Evolutionary conservation across 208 protist species (phyloP).

Genomic region (Leishmania major): DNA sequence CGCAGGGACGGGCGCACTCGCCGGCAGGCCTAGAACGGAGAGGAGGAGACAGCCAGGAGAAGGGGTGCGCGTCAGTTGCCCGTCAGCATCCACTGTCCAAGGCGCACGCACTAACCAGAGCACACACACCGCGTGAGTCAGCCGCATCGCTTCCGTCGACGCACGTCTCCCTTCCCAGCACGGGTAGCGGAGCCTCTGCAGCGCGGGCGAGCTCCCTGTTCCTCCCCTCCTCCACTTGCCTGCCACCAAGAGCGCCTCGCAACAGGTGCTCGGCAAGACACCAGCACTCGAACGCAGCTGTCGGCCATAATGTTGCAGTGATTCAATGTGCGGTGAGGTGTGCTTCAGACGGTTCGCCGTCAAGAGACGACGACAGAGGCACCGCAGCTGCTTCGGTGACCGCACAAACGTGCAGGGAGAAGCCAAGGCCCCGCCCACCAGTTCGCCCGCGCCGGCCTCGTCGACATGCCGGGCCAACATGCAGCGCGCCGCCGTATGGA

Average conservation of each 20-base stretch:
- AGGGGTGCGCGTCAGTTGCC: background rate
- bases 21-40: no score
- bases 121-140: background rate
- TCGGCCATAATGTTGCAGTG: no score
- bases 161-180: background rate
- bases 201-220: background rate
- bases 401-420: background rate
- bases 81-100: background rate
- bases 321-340: no score
- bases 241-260: no score
- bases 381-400: background rate
- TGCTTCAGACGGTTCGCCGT: background rate
- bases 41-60: no score
- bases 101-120: background rate
- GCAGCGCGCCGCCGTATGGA: background rate
- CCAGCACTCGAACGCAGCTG: no score
- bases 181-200: background rate
- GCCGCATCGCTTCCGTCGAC: background rate
- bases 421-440: no score
- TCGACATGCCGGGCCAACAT: background rate
- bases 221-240: background rate
- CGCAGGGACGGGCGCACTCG: background rate
- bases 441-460: no score
- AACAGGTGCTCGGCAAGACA: no score
- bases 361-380: background rate